A percentile compares a stretch with the other conserved stretches of the same genome.
Evolutionary conservation across 352 stramenopile species (phyloP).

Genomic region (Pythium sp.): DNA sequence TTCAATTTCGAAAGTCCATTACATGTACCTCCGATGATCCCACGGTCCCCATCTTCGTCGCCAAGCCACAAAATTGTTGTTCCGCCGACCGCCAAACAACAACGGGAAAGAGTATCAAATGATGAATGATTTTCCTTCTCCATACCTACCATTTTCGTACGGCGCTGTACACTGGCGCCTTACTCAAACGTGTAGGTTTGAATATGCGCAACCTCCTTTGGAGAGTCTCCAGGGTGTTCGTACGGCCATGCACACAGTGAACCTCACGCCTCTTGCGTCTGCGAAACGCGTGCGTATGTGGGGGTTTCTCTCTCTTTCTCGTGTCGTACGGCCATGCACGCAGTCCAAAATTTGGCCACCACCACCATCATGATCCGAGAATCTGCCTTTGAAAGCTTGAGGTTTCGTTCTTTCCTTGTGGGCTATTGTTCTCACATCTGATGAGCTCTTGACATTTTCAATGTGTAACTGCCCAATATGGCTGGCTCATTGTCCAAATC

Average conservation of each 20-base stretch:
- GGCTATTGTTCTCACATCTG: neutral
- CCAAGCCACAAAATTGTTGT: neutral
- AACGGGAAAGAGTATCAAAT: neutral
- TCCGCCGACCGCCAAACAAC: neutral
- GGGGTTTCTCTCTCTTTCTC: neutral
- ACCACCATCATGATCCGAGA: neutral
- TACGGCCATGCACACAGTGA: constrained; percentile 1
- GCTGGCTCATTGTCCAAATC: too few species aligned
- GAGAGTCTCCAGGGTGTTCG: neutral
- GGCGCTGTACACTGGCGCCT: neutral
- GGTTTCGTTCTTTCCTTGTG: too few species aligned
- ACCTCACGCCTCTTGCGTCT: neutral
- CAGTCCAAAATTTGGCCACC: neutral
- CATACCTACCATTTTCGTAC: neutral
- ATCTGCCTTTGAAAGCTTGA: neutral
- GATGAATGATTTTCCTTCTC: neutral
- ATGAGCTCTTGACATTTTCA: neutral
- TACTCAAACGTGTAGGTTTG: neutral
- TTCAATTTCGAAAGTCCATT: neutral
- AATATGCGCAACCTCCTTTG: neutral
- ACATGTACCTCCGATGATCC: neutral
- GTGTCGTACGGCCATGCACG: constrained; percentile 4
- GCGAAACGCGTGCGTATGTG: neutral
- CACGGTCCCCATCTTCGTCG: neutral
- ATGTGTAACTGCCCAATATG: too few species aligned